phyloP scores from a whole-genome alignment of 805 yeast genomes.

The Sungouiozyma intestinalis region DNA sequence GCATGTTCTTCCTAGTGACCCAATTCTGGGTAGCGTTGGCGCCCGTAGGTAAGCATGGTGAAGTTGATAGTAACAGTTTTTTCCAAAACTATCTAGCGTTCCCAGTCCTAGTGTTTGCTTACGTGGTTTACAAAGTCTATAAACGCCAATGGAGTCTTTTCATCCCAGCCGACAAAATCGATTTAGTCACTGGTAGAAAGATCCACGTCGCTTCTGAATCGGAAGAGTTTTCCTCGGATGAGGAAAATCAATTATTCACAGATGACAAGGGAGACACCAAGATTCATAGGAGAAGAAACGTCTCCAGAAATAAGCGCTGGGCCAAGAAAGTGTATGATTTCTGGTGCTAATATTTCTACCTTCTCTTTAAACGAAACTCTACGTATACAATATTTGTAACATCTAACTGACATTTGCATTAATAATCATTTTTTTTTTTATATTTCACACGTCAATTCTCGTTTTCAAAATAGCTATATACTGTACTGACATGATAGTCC shows the following conservation, averaged over 20 bases:
- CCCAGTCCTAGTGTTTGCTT: conserved; percentile 35
- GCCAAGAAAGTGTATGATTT: background rate
- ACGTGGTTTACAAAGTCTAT: conserved; percentile 37
- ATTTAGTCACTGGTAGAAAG: conserved; percentile 27
- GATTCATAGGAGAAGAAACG: background rate
- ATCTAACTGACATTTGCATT: too few species aligned
- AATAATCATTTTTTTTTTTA: too few species aligned
- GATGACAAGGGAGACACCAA: background rate
- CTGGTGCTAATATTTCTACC: background rate
- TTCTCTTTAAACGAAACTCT: too few species aligned
- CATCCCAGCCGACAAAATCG: conserved; percentile 38
- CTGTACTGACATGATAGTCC: too few species aligned
- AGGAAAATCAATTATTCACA: background rate
- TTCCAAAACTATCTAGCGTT: conserved; percentile 44
- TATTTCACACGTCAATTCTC: too few species aligned
- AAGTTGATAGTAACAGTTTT: conserved; percentile 31
- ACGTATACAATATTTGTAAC: too few species aligned
- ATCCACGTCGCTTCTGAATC: background rate
- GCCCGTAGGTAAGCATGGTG: conserved; percentile 33
- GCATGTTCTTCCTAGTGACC: conserved; percentile 43
- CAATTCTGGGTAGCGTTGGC: conserved; percentile 67
- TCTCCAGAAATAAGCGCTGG: background rate
- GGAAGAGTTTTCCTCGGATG: background rate
- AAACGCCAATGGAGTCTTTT: conserved; percentile 22
- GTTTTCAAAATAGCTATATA: too few species aligned